Percentiles rank a stretch among this genome's conserved stretches.
Conservation (phyloP, 257 asterid genomes). For the Plantago major region DNA sequence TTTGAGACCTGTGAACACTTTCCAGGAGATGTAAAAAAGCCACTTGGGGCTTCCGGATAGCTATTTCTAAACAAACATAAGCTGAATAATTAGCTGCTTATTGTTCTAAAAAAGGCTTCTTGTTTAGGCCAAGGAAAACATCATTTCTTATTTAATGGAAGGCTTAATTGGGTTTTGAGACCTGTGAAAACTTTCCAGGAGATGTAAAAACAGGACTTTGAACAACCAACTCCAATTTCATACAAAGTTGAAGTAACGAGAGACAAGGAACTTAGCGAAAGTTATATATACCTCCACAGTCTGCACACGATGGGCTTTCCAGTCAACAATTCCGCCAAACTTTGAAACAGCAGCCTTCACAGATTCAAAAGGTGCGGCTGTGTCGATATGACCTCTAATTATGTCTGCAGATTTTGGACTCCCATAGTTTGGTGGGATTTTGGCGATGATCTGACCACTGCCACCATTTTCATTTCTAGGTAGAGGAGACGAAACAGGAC, state of each 20-base stretch:
- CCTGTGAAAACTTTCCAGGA: too few relatives aligned
- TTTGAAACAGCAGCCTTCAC: slow-evolving; percentile 97
- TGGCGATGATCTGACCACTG: slow-evolving; percentile 24
- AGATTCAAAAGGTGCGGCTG: slow-evolving; percentile 87
- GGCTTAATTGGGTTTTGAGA: too few relatives aligned
- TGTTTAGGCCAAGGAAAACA: too few relatives aligned
- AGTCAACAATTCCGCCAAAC: slow-evolving; percentile 97
- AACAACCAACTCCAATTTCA: neutral
- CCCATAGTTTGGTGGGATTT: slow-evolving; percentile 23
- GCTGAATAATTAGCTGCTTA: too few relatives aligned
- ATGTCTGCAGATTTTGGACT: slow-evolving; percentile 20
- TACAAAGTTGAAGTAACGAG: neutral
- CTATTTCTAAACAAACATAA: neutral
- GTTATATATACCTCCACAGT: slow-evolving; percentile 67
- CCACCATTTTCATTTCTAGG: slow-evolving; percentile 34
- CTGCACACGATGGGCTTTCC: slow-evolving; percentile 95
- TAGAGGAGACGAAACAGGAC: slow-evolving; percentile 30
- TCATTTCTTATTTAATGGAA: too few relatives aligned
- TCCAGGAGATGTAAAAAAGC: neutral
- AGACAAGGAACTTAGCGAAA: slow-evolving; percentile 2
- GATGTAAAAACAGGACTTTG: neutral
- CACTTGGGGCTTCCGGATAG: neutral
- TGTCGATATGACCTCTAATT: slow-evolving; percentile 60
- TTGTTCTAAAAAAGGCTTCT: too few relatives aligned
- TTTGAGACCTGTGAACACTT: too few relatives aligned